Base-by-base conservation (phyloP, 1,284 basidiomycete species). In the Cryptococcus wingfieldii region DNA sequence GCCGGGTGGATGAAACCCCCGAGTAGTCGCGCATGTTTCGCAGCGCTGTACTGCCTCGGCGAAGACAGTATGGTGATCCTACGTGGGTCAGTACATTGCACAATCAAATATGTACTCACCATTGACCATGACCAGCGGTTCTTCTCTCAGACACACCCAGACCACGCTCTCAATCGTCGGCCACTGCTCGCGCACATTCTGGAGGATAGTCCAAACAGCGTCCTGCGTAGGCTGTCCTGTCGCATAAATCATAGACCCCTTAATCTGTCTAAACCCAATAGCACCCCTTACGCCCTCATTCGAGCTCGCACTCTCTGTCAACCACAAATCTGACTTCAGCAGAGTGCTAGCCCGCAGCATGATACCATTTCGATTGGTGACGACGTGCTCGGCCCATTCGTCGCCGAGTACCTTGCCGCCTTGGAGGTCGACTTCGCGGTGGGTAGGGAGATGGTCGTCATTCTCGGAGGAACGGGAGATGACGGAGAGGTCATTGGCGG, bases 121-220 rank as follows among this genome's bases (percentile, higher is more conserved):
- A 65, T 97, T 96, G 68, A 98, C 85, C 71, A 76, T 76, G 1
- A 97, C 89, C 51, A 98, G 83, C 0, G 95, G 95, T 73, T 98
- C 95, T 59, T 93, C 92, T 18, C 94, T 81, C 37, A 98, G 78
- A 25, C 93, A 94, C 56, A 98, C 85, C 96, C 95, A 98, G 10
- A 91, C 82, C 27, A 95, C 83, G 42, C 82, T 82, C 10, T 80
- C 80, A 0, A 85, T 80, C 12, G 77, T 73, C 0, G 88, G 85
- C 64, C 88, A 83, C 0, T 83, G 80, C 14, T 78, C 72, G 59
- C 84, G 85, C 47, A 92, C 82, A n/a, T 83, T 80, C 2, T 80
- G 75, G 10, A 97, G 83, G 1, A 97, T 92, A 52, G 87, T 85
- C 51, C 88, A 84, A 51, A 99, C 87, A 4, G 94, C 96, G 56